Conservation (phyloP, 2,329 filamentous ascomycete genomes). For the Leptographium galeiforme region DNA sequence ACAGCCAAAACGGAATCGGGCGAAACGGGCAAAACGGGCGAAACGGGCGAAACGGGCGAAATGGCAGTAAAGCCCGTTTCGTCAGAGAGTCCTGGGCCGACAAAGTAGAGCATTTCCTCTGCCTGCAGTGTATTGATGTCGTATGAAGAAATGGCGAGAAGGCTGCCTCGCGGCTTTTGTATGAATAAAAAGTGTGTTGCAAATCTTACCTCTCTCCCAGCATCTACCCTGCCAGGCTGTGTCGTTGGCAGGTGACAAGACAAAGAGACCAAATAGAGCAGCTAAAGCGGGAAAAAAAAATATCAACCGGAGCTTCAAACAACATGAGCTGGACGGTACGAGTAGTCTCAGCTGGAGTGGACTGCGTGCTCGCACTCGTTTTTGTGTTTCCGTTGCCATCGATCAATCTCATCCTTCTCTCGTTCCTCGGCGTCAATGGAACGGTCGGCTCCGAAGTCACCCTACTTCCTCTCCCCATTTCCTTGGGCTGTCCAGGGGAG, state of each 20-base stretch:
- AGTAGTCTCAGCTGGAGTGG: neutral
- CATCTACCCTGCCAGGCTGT: neutral
- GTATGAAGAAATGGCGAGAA: too few species aligned
- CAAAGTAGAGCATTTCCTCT: too few species aligned
- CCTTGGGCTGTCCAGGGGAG: too few species aligned
- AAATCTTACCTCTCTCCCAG: neutral
- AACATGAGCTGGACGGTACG: too few species aligned
- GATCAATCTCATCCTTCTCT: neutral
- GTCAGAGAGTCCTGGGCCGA: too few species aligned
- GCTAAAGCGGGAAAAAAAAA: too few species aligned
- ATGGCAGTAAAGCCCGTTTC: too few species aligned
- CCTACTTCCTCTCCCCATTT: neutral
- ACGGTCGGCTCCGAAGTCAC: too few species aligned
- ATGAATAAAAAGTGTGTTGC: too few species aligned
- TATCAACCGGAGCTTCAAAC: too few species aligned
- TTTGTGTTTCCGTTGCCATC: neutral
- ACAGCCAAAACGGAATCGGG: neutral
- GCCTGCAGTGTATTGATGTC: too few species aligned
- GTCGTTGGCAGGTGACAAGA: neutral
- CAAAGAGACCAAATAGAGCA: neutral
- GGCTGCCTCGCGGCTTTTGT: too few species aligned
- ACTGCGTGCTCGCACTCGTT: neutral
- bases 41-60: neutral
- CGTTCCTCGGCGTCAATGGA: neutral
- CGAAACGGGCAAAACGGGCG: neutral